Conservation (phyloP, 345 rosid genomes). For the Capsella bursapastoris region DNA sequence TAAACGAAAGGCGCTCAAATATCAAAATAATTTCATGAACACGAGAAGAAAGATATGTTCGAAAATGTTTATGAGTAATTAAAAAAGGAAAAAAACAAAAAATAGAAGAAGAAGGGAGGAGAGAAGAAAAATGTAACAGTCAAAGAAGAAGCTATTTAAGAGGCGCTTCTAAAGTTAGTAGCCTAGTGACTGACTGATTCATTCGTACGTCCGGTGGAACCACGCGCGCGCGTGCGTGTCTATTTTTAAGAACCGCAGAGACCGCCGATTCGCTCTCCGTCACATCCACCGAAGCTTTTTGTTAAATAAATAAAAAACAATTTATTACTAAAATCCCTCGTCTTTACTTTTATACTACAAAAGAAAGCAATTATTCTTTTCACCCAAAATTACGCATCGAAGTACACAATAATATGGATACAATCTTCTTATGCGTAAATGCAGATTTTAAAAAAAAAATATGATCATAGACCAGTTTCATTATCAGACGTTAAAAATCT, state of each 20-base stretch:
- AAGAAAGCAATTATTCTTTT: neutral
- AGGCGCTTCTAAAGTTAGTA: constrained; percentile 12
- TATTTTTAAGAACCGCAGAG: neutral
- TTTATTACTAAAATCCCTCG: too few relatives aligned
- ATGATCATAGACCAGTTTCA: too few relatives aligned
- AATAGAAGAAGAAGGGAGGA: neutral
- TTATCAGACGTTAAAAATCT: too few relatives aligned
- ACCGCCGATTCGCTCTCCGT: constrained; percentile 34
- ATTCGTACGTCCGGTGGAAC: constrained; percentile 13
- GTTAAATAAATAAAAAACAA: too few relatives aligned
- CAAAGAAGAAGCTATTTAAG: neutral
- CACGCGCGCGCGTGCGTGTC: constrained; percentile 32
- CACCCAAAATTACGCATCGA: neutral
- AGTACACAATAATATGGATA: neutral
- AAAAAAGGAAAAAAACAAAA: too few relatives aligned
- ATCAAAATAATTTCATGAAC: too few relatives aligned
- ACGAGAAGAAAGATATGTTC: neutral
- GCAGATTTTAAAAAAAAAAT: neutral
- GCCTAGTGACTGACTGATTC: neutral
- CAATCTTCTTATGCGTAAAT: neutral
- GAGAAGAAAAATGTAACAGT: constrained; percentile 3
- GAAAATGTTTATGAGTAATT: neutral
- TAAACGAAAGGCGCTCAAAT: too few relatives aligned
- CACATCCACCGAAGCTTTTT: constrained; percentile 18
- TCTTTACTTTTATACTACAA: neutral